Base-by-base conservation (phyloP, 1,284 basidiomycete genomes). In the Pseudozyma sp. region DNA sequence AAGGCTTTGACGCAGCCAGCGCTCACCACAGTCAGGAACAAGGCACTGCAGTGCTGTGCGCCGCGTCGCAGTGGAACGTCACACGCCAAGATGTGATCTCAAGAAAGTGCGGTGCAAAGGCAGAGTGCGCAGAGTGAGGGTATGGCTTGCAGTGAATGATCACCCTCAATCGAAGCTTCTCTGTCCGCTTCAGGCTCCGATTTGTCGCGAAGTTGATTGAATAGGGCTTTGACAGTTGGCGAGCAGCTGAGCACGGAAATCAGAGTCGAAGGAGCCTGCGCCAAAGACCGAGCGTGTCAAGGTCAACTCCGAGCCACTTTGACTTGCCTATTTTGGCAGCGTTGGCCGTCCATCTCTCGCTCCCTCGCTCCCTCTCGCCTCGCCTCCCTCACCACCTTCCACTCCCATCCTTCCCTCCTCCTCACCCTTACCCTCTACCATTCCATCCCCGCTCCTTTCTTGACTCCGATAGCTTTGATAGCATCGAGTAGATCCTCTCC, bases 381-480 rank as follows among this genome's bases (percentile, higher is more conserved):
- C 16, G 24, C 24, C 7, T 35, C 42, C 29, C 30, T 14, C 6
- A 31, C 34, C 33, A 16, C n/a, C 31, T 33, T 33, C 29, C 24
- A 33, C 35, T 40, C 19, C 35, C 54, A 31, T 48, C 35, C 24
- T 19, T 17, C 52, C 30, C 34, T 19, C 30, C 16, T 10, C 52
- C 24, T 10, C 29, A 19, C 5, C 37, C 14, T 44, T 19, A 40
- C 43, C 53, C 33, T 37, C 40, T 42, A 17, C 39, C 35, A 24
- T 24, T 24, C 40, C 31, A 31, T 37, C 30, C 35, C 33, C 34
- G 40, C 40, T 46, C 44, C 37, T 45, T 11, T 30, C 35, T 35
- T n/a, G 35, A 39, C 51, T 33, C 48, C 53, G 67, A 69, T 64
- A 53, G 67, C 67, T 69, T 69, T 69, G 67, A 69, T 54, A 71